A percentile compares a stretch with the other conserved stretches of the same genome.
Evolutionary conservation across 2,329 filamentous ascomycete species (phyloP).

Genomic region (Ascochyta pisi): DNA sequence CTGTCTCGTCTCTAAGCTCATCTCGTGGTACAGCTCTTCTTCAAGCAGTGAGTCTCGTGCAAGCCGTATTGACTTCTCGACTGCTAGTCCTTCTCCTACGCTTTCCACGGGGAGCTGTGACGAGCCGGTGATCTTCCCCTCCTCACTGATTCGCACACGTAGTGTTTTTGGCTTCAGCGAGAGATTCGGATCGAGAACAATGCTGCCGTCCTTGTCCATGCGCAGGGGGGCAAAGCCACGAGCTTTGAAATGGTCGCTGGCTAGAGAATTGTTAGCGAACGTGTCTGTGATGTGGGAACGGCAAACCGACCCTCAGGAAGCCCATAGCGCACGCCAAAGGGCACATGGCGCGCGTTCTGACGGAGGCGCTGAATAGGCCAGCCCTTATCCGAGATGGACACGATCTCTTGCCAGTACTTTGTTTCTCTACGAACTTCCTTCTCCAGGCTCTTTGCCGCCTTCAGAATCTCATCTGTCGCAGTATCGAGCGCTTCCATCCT

Average conservation of each 20-base stretch:
- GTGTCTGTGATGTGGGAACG: too few species aligned
- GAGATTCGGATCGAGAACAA: constrained; percentile 74
- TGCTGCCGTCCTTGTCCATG: constrained; percentile 74
- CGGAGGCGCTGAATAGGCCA: constrained; percentile 71
- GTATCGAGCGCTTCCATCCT: constrained; percentile 78
- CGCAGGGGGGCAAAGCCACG: constrained; percentile 83
- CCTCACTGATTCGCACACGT: constrained; percentile 69
- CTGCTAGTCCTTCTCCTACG: constrained; percentile 57
- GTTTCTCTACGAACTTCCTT: constrained; percentile 81
- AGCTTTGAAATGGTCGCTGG: constrained; percentile 64
- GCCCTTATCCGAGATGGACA: constrained; percentile 79
- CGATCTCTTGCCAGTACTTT: constrained; percentile 86
- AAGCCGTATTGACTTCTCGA: constrained; percentile 74
- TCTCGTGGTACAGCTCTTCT: constrained; percentile 89
- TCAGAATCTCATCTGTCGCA: constrained; percentile 75
- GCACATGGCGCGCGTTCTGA: constrained; percentile 66
- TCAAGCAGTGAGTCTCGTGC: constrained; percentile 81
- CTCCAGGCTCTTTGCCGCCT: constrained; percentile 74
- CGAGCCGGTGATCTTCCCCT: constrained; percentile 65
- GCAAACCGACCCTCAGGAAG: constrained; percentile 73
- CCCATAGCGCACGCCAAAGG: constrained; percentile 86
- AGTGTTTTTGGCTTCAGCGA: constrained; percentile 65
- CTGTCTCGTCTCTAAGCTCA: constrained; percentile 79
- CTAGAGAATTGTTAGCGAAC: constrained; percentile 37
- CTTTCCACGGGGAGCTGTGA: constrained; percentile 49